These are phyloP conservation scores for Volvox carteri DNA, from an alignment of 163 green algal genomes.

Conservation along the genomic window DNA sequence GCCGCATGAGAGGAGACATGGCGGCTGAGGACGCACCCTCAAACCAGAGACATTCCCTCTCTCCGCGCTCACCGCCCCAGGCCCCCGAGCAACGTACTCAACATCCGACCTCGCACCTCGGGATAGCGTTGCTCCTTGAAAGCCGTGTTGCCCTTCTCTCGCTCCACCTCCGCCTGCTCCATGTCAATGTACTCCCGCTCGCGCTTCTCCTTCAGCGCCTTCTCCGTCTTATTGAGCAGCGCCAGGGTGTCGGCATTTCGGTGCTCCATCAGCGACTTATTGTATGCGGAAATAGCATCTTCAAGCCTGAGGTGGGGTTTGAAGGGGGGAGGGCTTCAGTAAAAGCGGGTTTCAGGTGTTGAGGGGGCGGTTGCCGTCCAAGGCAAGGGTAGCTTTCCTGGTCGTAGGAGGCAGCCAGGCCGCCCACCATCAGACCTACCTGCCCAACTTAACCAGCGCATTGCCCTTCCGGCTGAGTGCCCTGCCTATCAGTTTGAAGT, in stretches of 20 bases:
- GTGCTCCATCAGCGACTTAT: conserved; percentile 97
- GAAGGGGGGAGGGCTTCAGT: neutral
- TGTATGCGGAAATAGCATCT: conserved; percentile 77
- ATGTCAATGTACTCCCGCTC: conserved; percentile 92
- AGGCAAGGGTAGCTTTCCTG: neutral
- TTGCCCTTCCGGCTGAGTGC: conserved; percentile 95
- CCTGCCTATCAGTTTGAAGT: conserved; percentile 96
- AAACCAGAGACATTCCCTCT: too few species aligned
- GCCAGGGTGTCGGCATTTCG: conserved; percentile 96
- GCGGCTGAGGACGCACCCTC: too few species aligned
- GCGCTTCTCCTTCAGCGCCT: conserved; percentile 79
- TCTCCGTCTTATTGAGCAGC: conserved; percentile 93
- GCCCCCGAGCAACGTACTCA: too few species aligned
- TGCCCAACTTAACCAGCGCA: conserved; percentile 86
- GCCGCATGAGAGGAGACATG: too few species aligned
- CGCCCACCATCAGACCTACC: conserved; percentile 18
- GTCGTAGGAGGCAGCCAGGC: too few species aligned
- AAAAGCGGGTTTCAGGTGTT: too few species aligned
- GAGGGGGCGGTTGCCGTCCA: neutral
- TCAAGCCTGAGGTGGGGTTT: conserved; percentile 59
- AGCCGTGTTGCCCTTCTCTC: conserved; percentile 91
- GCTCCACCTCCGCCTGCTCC: conserved; percentile 80
- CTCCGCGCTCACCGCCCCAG: too few species aligned
- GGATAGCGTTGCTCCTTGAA: conserved; percentile 90
- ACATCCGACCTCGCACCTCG: conserved; percentile 54